phyloP scores from a whole-genome alignment of 305 asterid species.

The Fraxinus xanthoxyloides region DNA sequence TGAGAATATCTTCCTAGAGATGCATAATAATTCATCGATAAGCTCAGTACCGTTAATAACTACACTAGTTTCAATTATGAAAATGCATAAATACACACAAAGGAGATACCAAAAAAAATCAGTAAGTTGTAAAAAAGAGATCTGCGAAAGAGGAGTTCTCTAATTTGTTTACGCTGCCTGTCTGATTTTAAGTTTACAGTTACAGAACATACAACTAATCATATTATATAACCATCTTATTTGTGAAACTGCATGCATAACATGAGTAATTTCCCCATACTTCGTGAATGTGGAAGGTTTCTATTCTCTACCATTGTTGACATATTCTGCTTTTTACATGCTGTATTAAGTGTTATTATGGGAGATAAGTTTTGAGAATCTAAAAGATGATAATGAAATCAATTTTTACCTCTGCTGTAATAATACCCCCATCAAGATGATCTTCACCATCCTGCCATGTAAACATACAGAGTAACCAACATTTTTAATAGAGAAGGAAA shows the following conservation, averaged over 20 bases:
- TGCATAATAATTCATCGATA: slow-evolving; percentile 2
- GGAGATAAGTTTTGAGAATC: not conserved
- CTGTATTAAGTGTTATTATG: not conserved
- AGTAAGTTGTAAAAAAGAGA: not conserved
- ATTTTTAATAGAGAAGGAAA: slow-evolving; percentile 13
- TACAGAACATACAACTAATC: not conserved
- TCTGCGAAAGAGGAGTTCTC: not conserved
- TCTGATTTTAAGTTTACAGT: not conserved
- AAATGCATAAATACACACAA: slow-evolving; percentile 2
- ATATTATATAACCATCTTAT: not conserved
- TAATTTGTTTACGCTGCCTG: not conserved
- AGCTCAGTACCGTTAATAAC: not conserved
- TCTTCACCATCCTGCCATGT: slow-evolving; percentile 44
- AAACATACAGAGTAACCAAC: slow-evolving; percentile 18
- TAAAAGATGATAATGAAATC: not conserved
- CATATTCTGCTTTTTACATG: not conserved
- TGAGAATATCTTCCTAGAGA: slow-evolving; percentile 51
- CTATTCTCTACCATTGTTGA: not conserved
- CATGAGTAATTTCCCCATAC: not conserved
- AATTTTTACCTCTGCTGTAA: slow-evolving; percentile 49
- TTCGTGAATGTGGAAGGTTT: not conserved
- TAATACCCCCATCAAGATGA: slow-evolving; percentile 48
- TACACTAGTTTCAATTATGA: not conserved
- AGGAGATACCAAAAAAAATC: not conserved
- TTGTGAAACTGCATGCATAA: not conserved